Evolutionary conservation across 345 rosid genomes (phyloP).

Genomic region (Erysimum cheiranthoides): DNA sequence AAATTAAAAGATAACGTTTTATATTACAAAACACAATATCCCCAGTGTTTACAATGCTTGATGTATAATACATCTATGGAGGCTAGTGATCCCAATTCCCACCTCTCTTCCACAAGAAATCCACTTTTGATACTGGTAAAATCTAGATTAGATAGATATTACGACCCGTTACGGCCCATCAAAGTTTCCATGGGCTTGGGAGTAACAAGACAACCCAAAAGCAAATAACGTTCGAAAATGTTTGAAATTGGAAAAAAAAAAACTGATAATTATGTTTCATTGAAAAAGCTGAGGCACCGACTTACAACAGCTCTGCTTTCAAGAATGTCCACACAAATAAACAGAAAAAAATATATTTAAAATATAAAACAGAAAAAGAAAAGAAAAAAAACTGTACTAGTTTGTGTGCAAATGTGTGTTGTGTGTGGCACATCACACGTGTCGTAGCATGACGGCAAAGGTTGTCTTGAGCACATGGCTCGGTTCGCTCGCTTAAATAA

Average conservation of each 20-base stretch:
- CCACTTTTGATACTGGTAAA: background rate
- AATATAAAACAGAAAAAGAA: background rate
- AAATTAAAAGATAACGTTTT: background rate
- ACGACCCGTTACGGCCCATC: constrained; percentile 20
- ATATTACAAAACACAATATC: background rate
- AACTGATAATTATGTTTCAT: constrained; percentile 6
- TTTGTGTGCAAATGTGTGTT: constrained; percentile 32
- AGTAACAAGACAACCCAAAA: constrained; percentile 27
- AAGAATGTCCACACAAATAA: constrained; percentile 40
- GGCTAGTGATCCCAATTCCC: background rate
- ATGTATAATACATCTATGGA: background rate
- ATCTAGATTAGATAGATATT: background rate
- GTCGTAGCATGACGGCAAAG: constrained; percentile 50
- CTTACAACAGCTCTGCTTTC: constrained; percentile 40
- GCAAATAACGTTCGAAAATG: constrained; percentile 25
- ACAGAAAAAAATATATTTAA: background rate
- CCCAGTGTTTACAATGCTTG: background rate
- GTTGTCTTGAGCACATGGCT: constrained; percentile 46
- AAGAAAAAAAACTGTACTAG: constrained; percentile 10
- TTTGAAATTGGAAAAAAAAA: background rate
- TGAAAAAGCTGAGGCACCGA: constrained; percentile 46
- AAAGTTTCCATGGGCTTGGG: constrained; percentile 18
- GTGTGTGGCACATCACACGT: constrained; percentile 38
- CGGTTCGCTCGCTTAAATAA: constrained; percentile 5
- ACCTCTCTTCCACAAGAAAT: background rate